A percentile compares a stretch with the other conserved stretches of the same genome.
Evolutionary conservation across 2,329 filamentous ascomycete species (phyloP).

Genomic region (Fusarium armeniacum): DNA sequence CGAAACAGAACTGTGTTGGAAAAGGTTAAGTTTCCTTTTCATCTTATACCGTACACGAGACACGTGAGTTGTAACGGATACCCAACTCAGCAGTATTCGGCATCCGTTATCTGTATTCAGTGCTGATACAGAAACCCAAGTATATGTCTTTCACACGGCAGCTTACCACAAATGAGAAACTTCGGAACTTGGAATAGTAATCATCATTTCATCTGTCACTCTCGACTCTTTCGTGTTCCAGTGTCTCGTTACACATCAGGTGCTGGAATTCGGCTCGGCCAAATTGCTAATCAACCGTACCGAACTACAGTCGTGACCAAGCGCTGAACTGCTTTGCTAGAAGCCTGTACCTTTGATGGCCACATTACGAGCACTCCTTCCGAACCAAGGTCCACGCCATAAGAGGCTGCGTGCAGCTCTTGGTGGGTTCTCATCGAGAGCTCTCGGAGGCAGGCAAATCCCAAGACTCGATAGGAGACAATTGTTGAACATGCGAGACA

Average conservation of each 20-base stretch:
- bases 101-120: not conserved
- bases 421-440: not conserved
- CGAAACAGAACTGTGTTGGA: too few relatives aligned
- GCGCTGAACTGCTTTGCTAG: too few relatives aligned
- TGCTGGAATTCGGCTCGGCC: not conserved
- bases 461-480: conserved; percentile 6
- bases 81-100: not conserved
- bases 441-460: conserved; percentile 1
- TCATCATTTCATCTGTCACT: not conserved
- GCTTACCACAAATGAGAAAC: not conserved
- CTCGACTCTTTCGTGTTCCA: not conserved
- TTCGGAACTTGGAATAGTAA: not conserved
- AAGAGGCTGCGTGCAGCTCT: not conserved
- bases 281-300: not conserved
- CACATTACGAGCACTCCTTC: not conserved
- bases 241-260: not conserved
- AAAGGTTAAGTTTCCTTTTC: not conserved
- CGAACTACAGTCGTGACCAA: not conserved
- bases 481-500: conserved; percentile 16
- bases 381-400: not conserved
- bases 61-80: not conserved
- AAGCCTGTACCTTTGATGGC: not conserved
- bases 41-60: not conserved
- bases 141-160: too few relatives aligned
- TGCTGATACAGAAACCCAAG: too few relatives aligned